Evolutionary conservation across 371 early-diverging fungal species (phyloP).

Genomic region (Mortierella sp.): DNA sequence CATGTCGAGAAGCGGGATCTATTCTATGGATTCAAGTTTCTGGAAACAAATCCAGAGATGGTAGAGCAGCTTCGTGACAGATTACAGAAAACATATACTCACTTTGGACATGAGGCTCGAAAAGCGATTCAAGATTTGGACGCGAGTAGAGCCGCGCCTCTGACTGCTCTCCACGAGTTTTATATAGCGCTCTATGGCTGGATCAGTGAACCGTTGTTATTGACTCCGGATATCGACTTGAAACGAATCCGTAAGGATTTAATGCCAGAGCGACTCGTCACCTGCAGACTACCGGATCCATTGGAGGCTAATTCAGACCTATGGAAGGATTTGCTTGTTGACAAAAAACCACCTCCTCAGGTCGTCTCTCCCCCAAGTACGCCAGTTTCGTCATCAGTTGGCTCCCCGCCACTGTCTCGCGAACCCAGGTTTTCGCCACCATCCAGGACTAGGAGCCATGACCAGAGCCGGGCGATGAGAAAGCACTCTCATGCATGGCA

Average conservation of each 20-base stretch:
- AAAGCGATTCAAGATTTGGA: conserved; percentile 28
- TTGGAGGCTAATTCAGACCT: conserved; percentile 47
- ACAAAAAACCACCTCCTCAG: background rate
- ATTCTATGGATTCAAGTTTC: conserved; percentile 66
- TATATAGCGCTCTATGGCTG: conserved; percentile 75
- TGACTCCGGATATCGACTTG: conserved; percentile 48
- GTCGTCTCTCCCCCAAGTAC: background rate
- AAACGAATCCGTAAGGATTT: conserved; percentile 61
- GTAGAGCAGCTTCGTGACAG: conserved; percentile 62
- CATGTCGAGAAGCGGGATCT: conserved; percentile 46
- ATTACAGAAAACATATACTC: conserved; percentile 61
- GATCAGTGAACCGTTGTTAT: conserved; percentile 66
- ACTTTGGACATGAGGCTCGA: conserved; percentile 60
- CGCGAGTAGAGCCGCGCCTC: conserved; percentile 13
- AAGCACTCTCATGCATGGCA: conserved; percentile 48
- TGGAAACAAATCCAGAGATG: conserved; percentile 61
- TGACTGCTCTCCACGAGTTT: conserved; percentile 60
- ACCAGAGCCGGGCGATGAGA: conserved; percentile 21
- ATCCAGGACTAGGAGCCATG: background rate
- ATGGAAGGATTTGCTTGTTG: conserved; percentile 63
- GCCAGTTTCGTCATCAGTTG: background rate
- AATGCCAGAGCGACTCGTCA: conserved; percentile 46
- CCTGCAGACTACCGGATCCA: conserved; percentile 57
- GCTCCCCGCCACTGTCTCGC: background rate
- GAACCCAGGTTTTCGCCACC: background rate